Base-by-base conservation (phyloP, 129 eudicot genomes). In the Saussurea involucrata region DNA sequence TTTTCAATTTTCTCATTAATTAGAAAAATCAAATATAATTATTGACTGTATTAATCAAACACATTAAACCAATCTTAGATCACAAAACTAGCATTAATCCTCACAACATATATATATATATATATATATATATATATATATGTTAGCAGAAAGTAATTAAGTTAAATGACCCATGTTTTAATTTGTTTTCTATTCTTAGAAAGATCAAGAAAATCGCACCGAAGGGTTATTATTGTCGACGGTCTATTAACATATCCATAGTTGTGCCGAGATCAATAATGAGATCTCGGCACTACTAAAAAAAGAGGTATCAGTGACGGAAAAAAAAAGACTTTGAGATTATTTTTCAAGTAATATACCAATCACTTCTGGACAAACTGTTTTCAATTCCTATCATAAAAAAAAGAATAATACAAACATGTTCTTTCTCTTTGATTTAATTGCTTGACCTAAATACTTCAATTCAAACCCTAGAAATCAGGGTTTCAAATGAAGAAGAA, bases 381-480 rank as follows among this genome's bases (percentile, higher is more conserved):
- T 65, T 40, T 49, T 46, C 58, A 46, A 46, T 46, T 67, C 46
- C 66, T 27, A 65, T 42, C 46, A 76, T 17, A 32, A 8, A 32
- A 67, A 24, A 21, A 29, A 55, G 10, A 68, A 78, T 34, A n/a
- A 69, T 28, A 63, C 66, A 71, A 63, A 63, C 78, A 63, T 63
- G 22, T 34, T 42, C 27, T 69, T 13, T 58, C 44, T 27, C 73
- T 53, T 60, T 22, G 53, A 25, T 63, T 70, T 3, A 8, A 57
- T 60, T 53, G 53, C 55, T 67, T 32, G 69, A 68, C 21, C 65
- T 42, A 46, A 68, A 67, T 53, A 74, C 83, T 72, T 49, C 68
- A 79, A 79, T 72, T 65, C 68, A 79, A 79, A 72, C 83, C 73
- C 74, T 72, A 79, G 27, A 21, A 37, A 37, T 37, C 40, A 71